Percentiles rank a stretch among this genome's conserved stretches.
Evolutionary conservation across 202 grass and related monocot genomes (phyloP).

Genomic region (Elaeis oleifera): DNA sequence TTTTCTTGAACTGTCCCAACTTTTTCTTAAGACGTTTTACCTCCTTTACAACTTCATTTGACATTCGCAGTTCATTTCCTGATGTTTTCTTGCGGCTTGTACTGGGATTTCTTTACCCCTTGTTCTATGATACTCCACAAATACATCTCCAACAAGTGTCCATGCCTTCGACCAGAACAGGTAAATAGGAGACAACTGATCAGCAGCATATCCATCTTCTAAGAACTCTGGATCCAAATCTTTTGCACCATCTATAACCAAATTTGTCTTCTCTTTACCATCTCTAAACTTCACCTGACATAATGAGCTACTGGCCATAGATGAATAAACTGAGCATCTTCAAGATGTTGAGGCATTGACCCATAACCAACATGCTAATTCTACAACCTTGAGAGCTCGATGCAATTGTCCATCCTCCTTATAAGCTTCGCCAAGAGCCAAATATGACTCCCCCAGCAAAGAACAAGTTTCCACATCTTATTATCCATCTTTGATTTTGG

Average conservation of each 20-base stretch:
- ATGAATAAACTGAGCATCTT: slow-evolving; percentile 89
- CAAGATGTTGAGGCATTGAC: slow-evolving; percentile 89
- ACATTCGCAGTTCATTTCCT: slow-evolving; percentile 52
- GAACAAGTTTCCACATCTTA: slow-evolving; percentile 97
- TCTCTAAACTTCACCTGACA: slow-evolving; percentile 22
- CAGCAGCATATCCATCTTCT: slow-evolving; percentile 30
- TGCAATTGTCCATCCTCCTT: slow-evolving; percentile 71
- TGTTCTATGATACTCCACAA: slow-evolving; percentile 75
- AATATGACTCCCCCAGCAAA: slow-evolving; percentile 98
- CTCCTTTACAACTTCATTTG: slow-evolving; percentile 97
- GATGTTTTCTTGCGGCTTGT: slow-evolving; percentile 32
- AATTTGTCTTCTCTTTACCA: slow-evolving; percentile 32
- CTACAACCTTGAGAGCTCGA: slow-evolving; percentile 80
- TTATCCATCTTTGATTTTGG: slow-evolving; percentile 91
- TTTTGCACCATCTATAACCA: slow-evolving; percentile 39
- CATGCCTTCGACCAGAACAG: slow-evolving; percentile 89
- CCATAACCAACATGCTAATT: slow-evolving; percentile 96
- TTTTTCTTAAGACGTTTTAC: slow-evolving; percentile 95
- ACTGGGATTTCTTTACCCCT: slow-evolving; percentile 40
- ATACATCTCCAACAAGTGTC: slow-evolving; percentile 90
- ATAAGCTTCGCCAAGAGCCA: slow-evolving; percentile 84
- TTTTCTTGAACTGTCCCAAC: slow-evolving; percentile 72
- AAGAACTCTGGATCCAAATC: slow-evolving; percentile 29
- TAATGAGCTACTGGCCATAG: slow-evolving; percentile 48
- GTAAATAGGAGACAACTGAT: slow-evolving; percentile 38